Evolutionary conservation across 2,329 filamentous ascomycete species (phyloP).

Genomic region (Coccinonectria pachysandricola): DNA sequence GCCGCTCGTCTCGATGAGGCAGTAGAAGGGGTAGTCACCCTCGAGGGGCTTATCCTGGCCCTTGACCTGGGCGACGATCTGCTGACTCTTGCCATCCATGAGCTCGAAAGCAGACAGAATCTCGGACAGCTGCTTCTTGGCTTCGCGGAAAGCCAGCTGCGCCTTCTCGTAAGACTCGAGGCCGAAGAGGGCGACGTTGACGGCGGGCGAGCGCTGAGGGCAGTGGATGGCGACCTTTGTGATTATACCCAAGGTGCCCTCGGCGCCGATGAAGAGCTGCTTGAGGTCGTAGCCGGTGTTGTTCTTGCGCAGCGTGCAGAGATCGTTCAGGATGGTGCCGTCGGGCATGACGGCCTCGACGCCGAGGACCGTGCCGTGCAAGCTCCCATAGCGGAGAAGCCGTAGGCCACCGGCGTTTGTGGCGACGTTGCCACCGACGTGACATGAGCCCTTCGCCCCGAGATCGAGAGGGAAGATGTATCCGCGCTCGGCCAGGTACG

Average conservation of each 20-base stretch:
- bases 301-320: conserved; percentile 86
- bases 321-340: conserved; percentile 82
- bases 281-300: conserved; percentile 98
- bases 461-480: conserved; percentile 94
- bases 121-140: conserved; percentile 82
- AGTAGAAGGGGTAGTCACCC: conserved; percentile 84
- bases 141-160: conserved; percentile 74
- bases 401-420: conserved; percentile 92
- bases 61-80: conserved; percentile 63
- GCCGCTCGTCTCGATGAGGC: conserved; percentile 89
- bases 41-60: conserved; percentile 74
- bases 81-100: conserved; percentile 81
- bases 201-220: conserved; percentile 73
- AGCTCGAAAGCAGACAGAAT: conserved; percentile 96
- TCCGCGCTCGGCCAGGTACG: conserved; percentile 68
- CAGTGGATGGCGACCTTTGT: conserved; percentile 85
- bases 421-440: conserved; percentile 90
- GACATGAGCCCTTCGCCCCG: conserved; percentile 95
- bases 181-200: conserved; percentile 93
- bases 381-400: conserved; percentile 81
- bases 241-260: conserved; percentile 91
- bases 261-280: conserved; percentile 90
- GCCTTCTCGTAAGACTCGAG: conserved; percentile 85
- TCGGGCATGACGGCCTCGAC: conserved; percentile 90
- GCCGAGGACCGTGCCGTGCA: conserved; percentile 87